Conservation (phyloP, 768 basidiomycete genomes). For the Russula sp. region DNA sequence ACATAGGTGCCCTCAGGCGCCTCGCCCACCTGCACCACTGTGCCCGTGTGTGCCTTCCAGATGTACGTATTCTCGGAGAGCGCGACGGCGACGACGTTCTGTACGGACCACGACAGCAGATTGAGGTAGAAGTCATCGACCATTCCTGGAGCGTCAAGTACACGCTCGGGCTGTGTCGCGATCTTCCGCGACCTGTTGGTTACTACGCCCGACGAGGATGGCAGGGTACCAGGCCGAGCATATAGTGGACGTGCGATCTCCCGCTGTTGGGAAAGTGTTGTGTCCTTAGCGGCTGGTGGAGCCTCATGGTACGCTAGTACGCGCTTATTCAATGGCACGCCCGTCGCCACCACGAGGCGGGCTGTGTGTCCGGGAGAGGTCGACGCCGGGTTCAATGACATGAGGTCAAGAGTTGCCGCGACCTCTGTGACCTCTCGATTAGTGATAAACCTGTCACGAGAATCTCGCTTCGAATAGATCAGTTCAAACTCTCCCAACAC, state of each 20-base stretch:
- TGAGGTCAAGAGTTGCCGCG: conserved; percentile 56
- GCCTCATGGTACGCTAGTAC: conserved; percentile 86
- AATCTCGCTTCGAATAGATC: conserved; percentile 33
- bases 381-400: conserved; percentile 49
- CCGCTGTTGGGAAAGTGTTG: conserved; percentile 66
- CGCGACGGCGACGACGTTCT: conserved; percentile 85
- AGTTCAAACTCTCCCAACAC: background rate
- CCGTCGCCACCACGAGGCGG: conserved; percentile 66
- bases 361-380: conserved; percentile 74
- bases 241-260: conserved; percentile 72
- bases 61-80: conserved; percentile 83
- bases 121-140: conserved; percentile 97
- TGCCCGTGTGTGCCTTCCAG: conserved; percentile 88
- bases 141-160: conserved; percentile 90
- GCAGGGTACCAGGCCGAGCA: conserved; percentile 54
- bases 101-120: conserved; percentile 79
- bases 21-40: conserved; percentile 71
- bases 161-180: conserved; percentile 82
- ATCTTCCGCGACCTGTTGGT: conserved; percentile 76
- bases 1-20: conserved; percentile 71
- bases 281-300: conserved; percentile 74
- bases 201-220: conserved; percentile 53
- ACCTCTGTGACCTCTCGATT: conserved; percentile 47
- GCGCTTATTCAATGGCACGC: conserved; percentile 69
- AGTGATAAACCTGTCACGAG: conserved; percentile 68